Percentiles rank a stretch among this genome's conserved stretches.
Evolutionary conservation across 345 rosid species (phyloP).

Genomic region (Ceriops zippeliana): DNA sequence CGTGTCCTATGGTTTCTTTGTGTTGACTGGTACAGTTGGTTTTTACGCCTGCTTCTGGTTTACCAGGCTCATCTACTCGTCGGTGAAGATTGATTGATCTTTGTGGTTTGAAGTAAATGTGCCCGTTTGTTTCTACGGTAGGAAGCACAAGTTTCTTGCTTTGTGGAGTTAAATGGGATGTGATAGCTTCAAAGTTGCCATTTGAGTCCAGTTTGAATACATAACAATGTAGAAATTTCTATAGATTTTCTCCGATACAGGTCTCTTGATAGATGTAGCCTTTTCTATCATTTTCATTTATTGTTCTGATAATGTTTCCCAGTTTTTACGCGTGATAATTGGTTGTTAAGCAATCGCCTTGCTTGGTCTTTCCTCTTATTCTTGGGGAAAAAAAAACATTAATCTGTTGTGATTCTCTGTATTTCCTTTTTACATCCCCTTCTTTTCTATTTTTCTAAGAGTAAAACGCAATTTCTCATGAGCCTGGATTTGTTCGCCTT

Average conservation of each 20-base stretch:
- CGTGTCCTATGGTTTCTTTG: conserved; percentile 71
- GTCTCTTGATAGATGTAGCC: conserved; percentile 19
- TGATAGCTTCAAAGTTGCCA: background rate
- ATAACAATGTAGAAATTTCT: conserved; percentile 22
- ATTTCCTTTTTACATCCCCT: no score
- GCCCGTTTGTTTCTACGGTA: background rate
- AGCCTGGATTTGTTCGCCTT: no score
- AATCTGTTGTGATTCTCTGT: no score
- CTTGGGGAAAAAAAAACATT: no score
- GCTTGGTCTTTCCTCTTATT: background rate
- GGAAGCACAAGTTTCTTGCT: conserved; percentile 6
- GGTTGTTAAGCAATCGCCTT: background rate
- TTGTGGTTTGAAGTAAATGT: background rate
- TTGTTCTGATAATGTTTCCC: conserved; percentile 4
- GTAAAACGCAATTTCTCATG: no score
- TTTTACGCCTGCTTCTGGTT: conserved; percentile 94
- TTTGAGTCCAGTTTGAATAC: conserved; percentile 25
- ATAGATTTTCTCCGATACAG: conserved; percentile 16
- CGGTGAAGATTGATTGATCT: conserved; percentile 66
- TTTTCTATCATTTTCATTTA: background rate
- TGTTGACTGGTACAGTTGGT: conserved; percentile 74
- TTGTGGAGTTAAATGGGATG: conserved; percentile 4
- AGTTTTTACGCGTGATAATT: conserved; percentile 11
- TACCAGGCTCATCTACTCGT: conserved; percentile 81
- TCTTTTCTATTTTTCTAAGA: no score